Evolutionary conservation across 352 stramenopile genomes (phyloP).

Genomic region (Globisporangium solare): DNA sequence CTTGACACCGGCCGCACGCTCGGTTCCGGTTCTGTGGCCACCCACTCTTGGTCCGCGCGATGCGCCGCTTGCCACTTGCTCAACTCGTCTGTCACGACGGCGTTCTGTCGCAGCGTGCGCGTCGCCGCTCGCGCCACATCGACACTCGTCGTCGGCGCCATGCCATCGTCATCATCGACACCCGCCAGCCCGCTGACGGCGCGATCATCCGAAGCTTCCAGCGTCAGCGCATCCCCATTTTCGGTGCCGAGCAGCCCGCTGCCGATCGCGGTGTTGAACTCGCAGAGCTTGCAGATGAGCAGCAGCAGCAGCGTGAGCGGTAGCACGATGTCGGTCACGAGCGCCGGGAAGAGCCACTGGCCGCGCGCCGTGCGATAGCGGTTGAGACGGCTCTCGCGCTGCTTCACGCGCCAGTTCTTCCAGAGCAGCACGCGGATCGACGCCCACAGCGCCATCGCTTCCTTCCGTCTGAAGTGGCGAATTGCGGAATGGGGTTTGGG

Average conservation of each 20-base stretch:
- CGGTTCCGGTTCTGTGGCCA: neutral
- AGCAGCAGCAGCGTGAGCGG: constrained; percentile 55
- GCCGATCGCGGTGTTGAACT: constrained; percentile 33
- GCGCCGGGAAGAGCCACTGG: constrained; percentile 60
- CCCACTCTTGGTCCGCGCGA: neutral
- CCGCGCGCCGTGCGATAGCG: constrained; percentile 21
- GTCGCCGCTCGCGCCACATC: neutral
- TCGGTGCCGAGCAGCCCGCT: neutral
- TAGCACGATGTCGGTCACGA: constrained; percentile 66
- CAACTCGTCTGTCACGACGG: neutral
- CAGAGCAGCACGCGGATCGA: constrained; percentile 57
- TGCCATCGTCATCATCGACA: neutral
- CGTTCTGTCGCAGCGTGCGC: neutral
- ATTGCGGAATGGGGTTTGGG: too few relatives aligned
- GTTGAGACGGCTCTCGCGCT: constrained; percentile 74
- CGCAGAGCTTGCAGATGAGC: constrained; percentile 50
- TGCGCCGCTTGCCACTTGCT: neutral
- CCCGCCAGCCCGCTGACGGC: neutral
- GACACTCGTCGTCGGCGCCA: neutral
- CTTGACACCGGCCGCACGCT: constrained; percentile 6
- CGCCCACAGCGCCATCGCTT: neutral
- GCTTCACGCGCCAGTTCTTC: constrained; percentile 83
- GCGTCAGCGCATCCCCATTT: neutral
- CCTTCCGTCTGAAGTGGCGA: neutral
- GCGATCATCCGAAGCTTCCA: neutral